These are phyloP conservation scores for Cunninghamia lanceolata DNA, from an alignment of 75 land plant genomes.

Conservation along the genomic window DNA sequence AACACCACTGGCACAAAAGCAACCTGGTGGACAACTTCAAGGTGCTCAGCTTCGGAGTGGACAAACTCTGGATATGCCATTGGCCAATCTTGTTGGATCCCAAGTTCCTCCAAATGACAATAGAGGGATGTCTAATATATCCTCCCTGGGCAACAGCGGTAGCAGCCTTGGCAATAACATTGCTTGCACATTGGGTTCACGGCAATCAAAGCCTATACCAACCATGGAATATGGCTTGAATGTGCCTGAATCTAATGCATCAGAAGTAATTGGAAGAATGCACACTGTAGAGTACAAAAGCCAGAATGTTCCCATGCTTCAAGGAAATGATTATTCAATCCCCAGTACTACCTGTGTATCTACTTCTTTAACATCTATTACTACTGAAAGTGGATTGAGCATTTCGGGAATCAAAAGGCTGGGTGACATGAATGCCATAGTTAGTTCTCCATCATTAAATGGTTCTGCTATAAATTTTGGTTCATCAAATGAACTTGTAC, in stretches of 20 bases:
- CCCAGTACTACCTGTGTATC: constrained; percentile 20
- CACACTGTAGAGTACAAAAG: constrained; percentile 17
- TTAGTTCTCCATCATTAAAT: background rate
- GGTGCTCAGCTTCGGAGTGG: constrained; percentile 18
- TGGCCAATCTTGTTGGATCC: constrained; percentile 35
- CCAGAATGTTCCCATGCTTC: constrained; percentile 1
- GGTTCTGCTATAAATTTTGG: background rate
- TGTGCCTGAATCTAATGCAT: constrained; percentile 24
- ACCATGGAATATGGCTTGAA: constrained; percentile 20
- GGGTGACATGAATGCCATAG: background rate
- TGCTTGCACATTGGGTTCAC: background rate
- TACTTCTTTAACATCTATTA: constrained; percentile 20
- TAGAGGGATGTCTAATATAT: constrained; percentile 18
- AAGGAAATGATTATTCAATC: constrained; percentile 21
- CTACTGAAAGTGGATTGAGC: constrained; percentile 11
- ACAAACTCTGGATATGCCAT: constrained; percentile 38
- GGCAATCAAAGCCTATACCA: background rate
- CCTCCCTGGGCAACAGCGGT: constrained; percentile 15
- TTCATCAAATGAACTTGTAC: background rate
- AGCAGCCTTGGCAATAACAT: constrained; percentile 11
- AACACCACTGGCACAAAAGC: background rate
- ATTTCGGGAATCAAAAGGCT: background rate
- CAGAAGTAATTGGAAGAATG: constrained; percentile 17
- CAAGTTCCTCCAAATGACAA: background rate
- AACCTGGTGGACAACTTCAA: background rate